Evolutionary conservation across 202 grass and related monocot genomes (phyloP).

Genomic region (Panicum hallii): DNA sequence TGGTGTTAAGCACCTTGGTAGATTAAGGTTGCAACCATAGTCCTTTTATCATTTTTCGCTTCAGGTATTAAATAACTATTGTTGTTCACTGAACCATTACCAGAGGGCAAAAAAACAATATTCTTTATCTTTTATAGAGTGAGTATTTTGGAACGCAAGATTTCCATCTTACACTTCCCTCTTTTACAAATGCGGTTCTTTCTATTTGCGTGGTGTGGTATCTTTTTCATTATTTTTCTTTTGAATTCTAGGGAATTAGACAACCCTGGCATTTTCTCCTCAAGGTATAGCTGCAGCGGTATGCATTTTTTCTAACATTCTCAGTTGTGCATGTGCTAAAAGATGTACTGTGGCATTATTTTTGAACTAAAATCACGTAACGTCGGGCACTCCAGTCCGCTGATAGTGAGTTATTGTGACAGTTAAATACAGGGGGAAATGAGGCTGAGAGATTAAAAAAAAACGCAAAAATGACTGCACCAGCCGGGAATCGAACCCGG

Average conservation of each 20-base stretch:
- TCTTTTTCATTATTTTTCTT: too few species aligned
- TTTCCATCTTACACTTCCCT: too few species aligned
- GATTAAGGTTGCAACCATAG: not conserved
- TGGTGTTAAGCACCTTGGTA: not conserved
- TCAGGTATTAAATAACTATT: not conserved
- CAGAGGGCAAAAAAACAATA: too few species aligned
- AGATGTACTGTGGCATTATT: not conserved
- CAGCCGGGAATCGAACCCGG: slow-evolving; percentile 99
- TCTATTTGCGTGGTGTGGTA: too few species aligned
- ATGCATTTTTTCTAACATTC: not conserved
- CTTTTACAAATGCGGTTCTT: too few species aligned
- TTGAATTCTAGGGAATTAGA: too few species aligned
- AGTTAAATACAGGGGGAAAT: not conserved
- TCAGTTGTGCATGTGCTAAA: not conserved
- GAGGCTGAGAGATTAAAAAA: not conserved
- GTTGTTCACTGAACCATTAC: too few species aligned
- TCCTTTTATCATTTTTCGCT: not conserved
- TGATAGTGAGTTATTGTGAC: not conserved
- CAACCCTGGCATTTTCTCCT: too few species aligned
- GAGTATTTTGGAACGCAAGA: not conserved
- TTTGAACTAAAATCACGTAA: too few species aligned
- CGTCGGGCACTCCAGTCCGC: too few species aligned
- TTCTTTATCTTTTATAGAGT: not conserved
- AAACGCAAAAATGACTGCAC: slow-evolving; percentile 46
- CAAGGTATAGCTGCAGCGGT: too few species aligned